Conservation (phyloP, 208 protist species). For the Crithidia fasciculata region DNA sequence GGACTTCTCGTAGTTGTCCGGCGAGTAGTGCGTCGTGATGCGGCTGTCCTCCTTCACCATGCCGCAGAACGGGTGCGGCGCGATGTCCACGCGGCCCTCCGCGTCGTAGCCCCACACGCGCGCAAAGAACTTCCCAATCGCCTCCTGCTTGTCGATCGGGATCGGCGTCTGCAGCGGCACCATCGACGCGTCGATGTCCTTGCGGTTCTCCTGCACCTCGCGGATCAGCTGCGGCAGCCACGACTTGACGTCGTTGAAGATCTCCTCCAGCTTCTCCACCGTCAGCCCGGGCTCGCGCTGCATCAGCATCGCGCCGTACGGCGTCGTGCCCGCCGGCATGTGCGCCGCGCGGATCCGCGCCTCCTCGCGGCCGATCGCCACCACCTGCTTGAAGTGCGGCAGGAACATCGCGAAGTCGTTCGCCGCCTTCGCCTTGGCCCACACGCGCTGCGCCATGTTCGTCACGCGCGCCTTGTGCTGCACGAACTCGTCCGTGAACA, state of each 20-base stretch:
- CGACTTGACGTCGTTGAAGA: slow-evolving; percentile 18
- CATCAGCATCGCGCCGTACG: slow-evolving; percentile 8
- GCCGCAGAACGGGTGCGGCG: background rate
- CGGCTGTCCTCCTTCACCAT: background rate
- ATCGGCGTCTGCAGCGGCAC: slow-evolving; percentile 3
- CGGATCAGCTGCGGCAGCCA: slow-evolving; percentile 14
- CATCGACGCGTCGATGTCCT: slow-evolving; percentile 13
- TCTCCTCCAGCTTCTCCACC: slow-evolving; percentile 17
- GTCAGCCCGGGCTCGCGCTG: slow-evolving; percentile 6
- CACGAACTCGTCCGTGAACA: slow-evolving; percentile 15
- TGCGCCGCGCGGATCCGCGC: slow-evolving; percentile 1
- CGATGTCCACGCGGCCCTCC: background rate
- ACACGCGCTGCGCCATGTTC: slow-evolving; percentile 7
- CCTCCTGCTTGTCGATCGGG: background rate
- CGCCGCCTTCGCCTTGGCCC: slow-evolving; percentile 10
- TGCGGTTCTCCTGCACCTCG: slow-evolving; percentile 13
- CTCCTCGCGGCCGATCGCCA: slow-evolving; percentile 9
- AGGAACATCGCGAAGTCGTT: slow-evolving; percentile 13
- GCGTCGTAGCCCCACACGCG: background rate
- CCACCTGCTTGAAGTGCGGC: slow-evolving; percentile 16
- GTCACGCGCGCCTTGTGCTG: slow-evolving; percentile 6
- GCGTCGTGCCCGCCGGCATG: slow-evolving; percentile 1
- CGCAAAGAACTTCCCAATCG: background rate
- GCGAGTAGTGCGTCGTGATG: background rate
- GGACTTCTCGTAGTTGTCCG: background rate